Evolutionary conservation across 2,329 filamentous ascomycete species (phyloP).

Genomic region (Karstenula rhodostoma): DNA sequence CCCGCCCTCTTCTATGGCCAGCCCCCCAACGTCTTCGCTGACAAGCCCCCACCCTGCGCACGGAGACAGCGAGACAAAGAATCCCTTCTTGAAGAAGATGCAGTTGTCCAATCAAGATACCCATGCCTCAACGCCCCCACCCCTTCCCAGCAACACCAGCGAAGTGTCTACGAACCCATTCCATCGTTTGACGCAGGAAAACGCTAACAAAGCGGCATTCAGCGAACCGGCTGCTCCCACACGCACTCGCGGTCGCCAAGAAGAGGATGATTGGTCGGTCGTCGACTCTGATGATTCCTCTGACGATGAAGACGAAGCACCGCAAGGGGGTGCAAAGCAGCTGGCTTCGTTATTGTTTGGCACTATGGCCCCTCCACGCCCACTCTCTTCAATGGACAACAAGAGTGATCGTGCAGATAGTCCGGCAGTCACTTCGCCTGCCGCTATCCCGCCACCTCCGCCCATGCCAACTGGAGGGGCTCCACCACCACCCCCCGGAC

Average conservation of each 20-base stretch:
- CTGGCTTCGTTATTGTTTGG: conserved; percentile 95
- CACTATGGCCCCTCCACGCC: conserved; percentile 93
- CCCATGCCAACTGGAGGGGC: conserved; percentile 56
- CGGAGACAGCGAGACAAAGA: conserved; percentile 81
- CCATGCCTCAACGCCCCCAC: conserved; percentile 51
- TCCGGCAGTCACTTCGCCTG: conserved; percentile 51
- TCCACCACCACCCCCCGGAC: conserved; percentile 57
- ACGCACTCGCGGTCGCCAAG: conserved; percentile 64
- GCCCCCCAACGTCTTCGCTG: conserved; percentile 58
- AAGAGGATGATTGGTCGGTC: conserved; percentile 82
- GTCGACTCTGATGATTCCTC: conserved; percentile 78
- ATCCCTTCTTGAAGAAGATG: conserved; percentile 93
- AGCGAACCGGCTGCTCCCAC: conserved; percentile 58
- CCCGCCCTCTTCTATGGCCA: conserved; percentile 57
- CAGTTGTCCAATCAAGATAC: conserved; percentile 70
- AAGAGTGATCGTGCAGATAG: conserved; percentile 60
- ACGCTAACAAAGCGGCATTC: conserved; percentile 57
- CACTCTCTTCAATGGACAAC: conserved; percentile 81
- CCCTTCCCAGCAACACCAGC: conserved; percentile 52
- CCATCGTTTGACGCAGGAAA: conserved; percentile 80
- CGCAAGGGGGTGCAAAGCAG: conserved; percentile 85
- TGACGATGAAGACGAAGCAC: conserved; percentile 74
- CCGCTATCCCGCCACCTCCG: conserved; percentile 61
- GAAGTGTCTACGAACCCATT: conserved; percentile 85
- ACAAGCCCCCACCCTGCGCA: conserved; percentile 60